Base-by-base conservation (phyloP, 2,329 filamentous ascomycete species). In the Ceratocystis harringtonii region DNA sequence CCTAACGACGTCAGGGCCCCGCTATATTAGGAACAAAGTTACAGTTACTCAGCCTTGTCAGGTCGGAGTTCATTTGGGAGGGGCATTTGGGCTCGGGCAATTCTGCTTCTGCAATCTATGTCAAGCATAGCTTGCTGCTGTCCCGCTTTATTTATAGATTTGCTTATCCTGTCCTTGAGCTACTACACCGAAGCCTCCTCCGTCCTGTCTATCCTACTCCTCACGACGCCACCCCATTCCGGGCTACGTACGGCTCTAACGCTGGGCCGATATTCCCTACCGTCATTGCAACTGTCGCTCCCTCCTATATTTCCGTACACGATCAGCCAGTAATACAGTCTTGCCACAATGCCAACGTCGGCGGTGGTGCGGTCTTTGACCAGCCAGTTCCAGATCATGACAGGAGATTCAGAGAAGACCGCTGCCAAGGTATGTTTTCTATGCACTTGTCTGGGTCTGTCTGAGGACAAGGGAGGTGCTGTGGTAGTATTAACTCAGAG, bases 401-500 rank as follows among this genome's bases (percentile, higher is more conserved):
- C 79, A 10, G 78, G 78, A 43, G 74, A 75, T 17, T 72, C 73
- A 17, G 78, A 79, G 63, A 75, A 77, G 67, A 74, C 72, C 43
- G 78, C 79, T 44, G 72, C 74, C 66, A 75, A 75, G 72, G 79
- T 81, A 76, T 69, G 77, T 76, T 55, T 60, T 22, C 19, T 28
- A 15, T 52, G 48, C 25, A 15, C 48, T 15, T 52, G 48, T 25
- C 48, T 25, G 6, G 25, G 55, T 36, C 55, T 22, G 25, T 57
- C n/a, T 5, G 4, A n/a, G 22, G 17, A 32, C 3, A 32, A 17
- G n/a, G 41, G 7, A 41, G 41, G 30, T 36, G 30, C 1, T 32
- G 25, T 43, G 50, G 36, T 30, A 22, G 17, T 58, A 25, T 50
- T 64, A 64, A 64, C 48, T n/a, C 5, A 28, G n/a, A 62, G 43